phyloP scores from a whole-genome alignment of 1,139 yeast genomes.

The Yamadazyma triangularis region DNA sequence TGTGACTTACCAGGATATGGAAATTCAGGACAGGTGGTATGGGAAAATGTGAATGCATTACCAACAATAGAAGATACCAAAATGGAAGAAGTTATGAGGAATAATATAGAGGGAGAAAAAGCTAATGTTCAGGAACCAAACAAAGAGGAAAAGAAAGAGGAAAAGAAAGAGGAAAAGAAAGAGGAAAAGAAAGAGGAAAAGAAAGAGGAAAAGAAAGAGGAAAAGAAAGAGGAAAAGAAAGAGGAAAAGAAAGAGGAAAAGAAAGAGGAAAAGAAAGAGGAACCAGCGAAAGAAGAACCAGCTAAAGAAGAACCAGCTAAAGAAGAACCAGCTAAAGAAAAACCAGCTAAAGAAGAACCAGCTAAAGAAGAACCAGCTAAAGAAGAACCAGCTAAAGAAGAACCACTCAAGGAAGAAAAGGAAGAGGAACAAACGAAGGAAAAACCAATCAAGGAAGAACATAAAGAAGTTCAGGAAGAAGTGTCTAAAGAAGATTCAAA shows the following conservation, averaged over 20 bases:
- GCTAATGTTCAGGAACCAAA: slow-evolving; percentile 1
- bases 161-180: not conserved
- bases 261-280: not conserved
- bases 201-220: slow-evolving; percentile 1
- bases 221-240: not conserved
- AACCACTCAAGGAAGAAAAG: slow-evolving; percentile 6
- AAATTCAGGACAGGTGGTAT: slow-evolving; percentile 58
- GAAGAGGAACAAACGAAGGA: too few species aligned
- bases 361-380: slow-evolving; percentile 7
- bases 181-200: slow-evolving; percentile 1
- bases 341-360: slow-evolving; percentile 6
- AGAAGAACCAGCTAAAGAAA: not conserved
- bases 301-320: not conserved
- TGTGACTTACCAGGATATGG: slow-evolving; percentile 62
- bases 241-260: slow-evolving; percentile 1
- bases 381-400: slow-evolving; percentile 6
- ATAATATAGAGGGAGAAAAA: slow-evolving; percentile 26
- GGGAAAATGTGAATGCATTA: slow-evolving; percentile 60
- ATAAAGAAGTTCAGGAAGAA: not conserved
- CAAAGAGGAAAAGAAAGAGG: not conserved
- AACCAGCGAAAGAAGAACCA: not conserved
- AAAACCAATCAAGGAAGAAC: slow-evolving; percentile 7
- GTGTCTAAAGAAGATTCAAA: slow-evolving; percentile 3
- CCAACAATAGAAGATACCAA: slow-evolving; percentile 46
- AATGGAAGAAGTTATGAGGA: slow-evolving; percentile 46